phyloP scores from a whole-genome alignment of 2,329 filamentous ascomycete genomes.

The Trichoderma pleuroti region DNA sequence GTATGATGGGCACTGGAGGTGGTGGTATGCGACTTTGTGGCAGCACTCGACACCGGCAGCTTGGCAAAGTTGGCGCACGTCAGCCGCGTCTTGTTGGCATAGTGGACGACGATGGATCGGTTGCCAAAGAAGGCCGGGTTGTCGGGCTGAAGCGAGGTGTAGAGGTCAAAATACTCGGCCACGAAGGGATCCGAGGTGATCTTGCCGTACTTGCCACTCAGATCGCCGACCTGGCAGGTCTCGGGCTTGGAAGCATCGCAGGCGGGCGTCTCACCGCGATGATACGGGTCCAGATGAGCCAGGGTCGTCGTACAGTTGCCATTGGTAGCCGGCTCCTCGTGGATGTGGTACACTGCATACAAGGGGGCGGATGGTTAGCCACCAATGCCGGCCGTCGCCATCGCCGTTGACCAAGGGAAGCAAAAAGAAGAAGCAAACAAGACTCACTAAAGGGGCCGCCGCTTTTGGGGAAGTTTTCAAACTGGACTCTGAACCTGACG shows the following conservation, averaged over 20 bases:
- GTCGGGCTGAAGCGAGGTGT: constrained; percentile 50
- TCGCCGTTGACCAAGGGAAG: not conserved
- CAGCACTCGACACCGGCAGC: constrained; percentile 1
- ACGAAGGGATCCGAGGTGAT: constrained; percentile 51
- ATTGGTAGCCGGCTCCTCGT: constrained; percentile 56
- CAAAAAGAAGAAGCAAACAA: not conserved
- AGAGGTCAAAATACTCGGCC: constrained; percentile 53
- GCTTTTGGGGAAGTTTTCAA: constrained; percentile 56
- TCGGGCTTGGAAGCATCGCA: constrained; percentile 57
- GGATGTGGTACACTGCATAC: constrained; percentile 65
- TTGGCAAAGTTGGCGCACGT: constrained; percentile 60
- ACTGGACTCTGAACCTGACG: constrained; percentile 51
- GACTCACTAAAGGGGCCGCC: constrained; percentile 60
- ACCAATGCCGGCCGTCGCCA: not conserved
- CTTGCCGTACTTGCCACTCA: constrained; percentile 69
- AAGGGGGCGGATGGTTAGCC: not conserved
- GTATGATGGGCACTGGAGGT: not conserved
- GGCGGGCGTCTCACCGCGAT: constrained; percentile 56
- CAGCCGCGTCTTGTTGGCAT: constrained; percentile 60
- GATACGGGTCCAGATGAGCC: constrained; percentile 68
- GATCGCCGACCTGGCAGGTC: constrained; percentile 73
- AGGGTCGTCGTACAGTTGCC: constrained; percentile 70
- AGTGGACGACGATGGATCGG: constrained; percentile 62
- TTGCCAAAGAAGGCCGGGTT: constrained; percentile 60
- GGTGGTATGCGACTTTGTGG: not conserved